Evolutionary conservation across 257 asterid species (phyloP).

Genomic region (Ligustrum vulgare): DNA sequence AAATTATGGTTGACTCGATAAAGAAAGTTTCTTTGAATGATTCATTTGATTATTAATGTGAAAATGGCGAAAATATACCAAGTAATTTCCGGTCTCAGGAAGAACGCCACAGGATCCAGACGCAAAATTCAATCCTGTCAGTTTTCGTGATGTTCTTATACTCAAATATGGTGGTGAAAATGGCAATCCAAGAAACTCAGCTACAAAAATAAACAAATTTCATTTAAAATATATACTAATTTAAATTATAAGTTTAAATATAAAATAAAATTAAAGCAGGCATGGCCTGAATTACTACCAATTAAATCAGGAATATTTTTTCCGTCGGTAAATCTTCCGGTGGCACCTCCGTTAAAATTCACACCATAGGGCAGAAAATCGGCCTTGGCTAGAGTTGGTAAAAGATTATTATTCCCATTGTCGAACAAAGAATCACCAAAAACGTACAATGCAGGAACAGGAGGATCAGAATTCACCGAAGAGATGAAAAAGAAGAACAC

Average conservation of each 20-base stretch:
- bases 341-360: slow-evolving; percentile 45
- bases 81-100: slow-evolving; percentile 51
- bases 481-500: not conserved
- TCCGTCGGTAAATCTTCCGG: slow-evolving; percentile 80
- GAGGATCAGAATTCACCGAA: slow-evolving; percentile 12
- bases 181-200: slow-evolving; percentile 49
- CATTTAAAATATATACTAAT: not conserved
- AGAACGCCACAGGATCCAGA: slow-evolving; percentile 84
- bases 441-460: slow-evolving; percentile 60
- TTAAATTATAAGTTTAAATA: not conserved
- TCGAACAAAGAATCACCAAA: slow-evolving; percentile 75
- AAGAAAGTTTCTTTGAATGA: not conserved
- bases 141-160: not conserved
- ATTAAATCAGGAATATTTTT: slow-evolving; percentile 62
- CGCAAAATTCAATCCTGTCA: slow-evolving; percentile 66
- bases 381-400: slow-evolving; percentile 58
- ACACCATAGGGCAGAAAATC: slow-evolving; percentile 61
- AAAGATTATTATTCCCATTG: slow-evolving; percentile 60
- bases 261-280: not conserved
- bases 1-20: too few relatives aligned
- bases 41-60: not conserved
- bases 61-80: slow-evolving; percentile 33
- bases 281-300: slow-evolving; percentile 15
- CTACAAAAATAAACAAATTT: slow-evolving; percentile 26
- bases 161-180: slow-evolving; percentile 41